Evolutionary conservation across 345 rosid genomes (phyloP), one percentile per base, ranked within the genome.

Genomic region (Cardamine occulta): DNA sequence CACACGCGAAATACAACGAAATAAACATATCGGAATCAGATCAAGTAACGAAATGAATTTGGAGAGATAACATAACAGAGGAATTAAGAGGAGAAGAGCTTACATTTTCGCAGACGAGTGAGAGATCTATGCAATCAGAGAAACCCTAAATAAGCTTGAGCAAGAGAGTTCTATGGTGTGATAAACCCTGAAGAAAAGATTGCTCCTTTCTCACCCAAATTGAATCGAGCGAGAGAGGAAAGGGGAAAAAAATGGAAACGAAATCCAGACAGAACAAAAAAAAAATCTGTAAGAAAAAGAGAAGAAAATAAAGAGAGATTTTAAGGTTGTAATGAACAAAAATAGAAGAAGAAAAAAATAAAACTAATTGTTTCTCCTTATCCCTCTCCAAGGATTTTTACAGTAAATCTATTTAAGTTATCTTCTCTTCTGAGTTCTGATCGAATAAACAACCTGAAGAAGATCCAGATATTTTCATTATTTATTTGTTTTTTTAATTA

Each of bases 181-280:
- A 74, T 71, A 82, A 82, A 80, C 82, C 88, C 89, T 54, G 11
- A 51, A 74, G 32, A 56, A 10, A 67, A 77, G 57, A 9, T 56
- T 1, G 40, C 65, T 57, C 75, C 71, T 61, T 62, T 75, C 70
- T 54, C 57, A 48, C 67, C 51, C 73, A 61, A 74, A 80, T 60
- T 52, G 79, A 74, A 69, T 66, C 51, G 28, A 65, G 70, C 72
- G 60, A 72, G 80, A 62, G 59, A 76, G 70, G 35, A n/a, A 29
- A 58, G 8, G 32, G 28, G 40, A 4, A 17, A n/a, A 18, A 68
- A 57, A 57, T 28, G 53, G 26, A 15, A 62, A 67, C 37, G 29
- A 66, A 66, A 57, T 37, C 42, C 26, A 59, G 68, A 70, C 45
- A 68, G 55, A 23, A 60, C 6, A 9, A 47, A 48, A 31, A 18